phyloP scores from a whole-genome alignment of 768 basidiomycete genomes.

The Boletus pseudo-olivaceus region DNA sequence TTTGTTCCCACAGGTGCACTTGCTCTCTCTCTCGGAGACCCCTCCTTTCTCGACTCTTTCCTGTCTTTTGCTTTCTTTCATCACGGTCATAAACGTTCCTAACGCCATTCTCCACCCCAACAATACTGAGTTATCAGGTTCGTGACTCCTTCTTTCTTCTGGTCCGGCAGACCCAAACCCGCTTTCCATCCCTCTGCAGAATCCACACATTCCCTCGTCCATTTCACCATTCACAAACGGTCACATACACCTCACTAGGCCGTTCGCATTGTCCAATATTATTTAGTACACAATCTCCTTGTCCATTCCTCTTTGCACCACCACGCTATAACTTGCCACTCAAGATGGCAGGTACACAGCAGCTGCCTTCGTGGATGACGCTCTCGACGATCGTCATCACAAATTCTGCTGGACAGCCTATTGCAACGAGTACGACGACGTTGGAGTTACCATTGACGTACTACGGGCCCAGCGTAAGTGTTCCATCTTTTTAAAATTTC shows the following conservation, averaged over 20 bases:
- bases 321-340: slow-evolving; percentile 6
- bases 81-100: slow-evolving; percentile 10
- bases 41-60: background rate
- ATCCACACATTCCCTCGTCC: slow-evolving; percentile 26
- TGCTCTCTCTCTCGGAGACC: slow-evolving; percentile 9
- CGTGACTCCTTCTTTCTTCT: slow-evolving; percentile 3
- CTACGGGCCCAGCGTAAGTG: slow-evolving; percentile 76
- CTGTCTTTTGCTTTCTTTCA: slow-evolving; percentile 3
- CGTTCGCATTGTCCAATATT: slow-evolving; percentile 1
- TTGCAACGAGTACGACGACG: slow-evolving; percentile 57
- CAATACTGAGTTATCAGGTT: slow-evolving; percentile 15
- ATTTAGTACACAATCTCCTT: slow-evolving; percentile 1
- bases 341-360: slow-evolving; percentile 48
- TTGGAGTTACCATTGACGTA: slow-evolving; percentile 73
- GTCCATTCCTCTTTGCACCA: background rate
- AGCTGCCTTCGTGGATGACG: slow-evolving; percentile 72
- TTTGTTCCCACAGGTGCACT: slow-evolving; percentile 16
- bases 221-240: slow-evolving; percentile 4
- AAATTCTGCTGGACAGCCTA: slow-evolving; percentile 47
- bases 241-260: background rate
- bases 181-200: slow-evolving; percentile 10
- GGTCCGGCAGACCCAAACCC: background rate
- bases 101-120: slow-evolving; percentile 12
- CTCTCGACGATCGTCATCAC: slow-evolving; percentile 49
- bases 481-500: background rate